Conservation (phyloP, 148 eudicot species). For the Agrostemma githago region DNA sequence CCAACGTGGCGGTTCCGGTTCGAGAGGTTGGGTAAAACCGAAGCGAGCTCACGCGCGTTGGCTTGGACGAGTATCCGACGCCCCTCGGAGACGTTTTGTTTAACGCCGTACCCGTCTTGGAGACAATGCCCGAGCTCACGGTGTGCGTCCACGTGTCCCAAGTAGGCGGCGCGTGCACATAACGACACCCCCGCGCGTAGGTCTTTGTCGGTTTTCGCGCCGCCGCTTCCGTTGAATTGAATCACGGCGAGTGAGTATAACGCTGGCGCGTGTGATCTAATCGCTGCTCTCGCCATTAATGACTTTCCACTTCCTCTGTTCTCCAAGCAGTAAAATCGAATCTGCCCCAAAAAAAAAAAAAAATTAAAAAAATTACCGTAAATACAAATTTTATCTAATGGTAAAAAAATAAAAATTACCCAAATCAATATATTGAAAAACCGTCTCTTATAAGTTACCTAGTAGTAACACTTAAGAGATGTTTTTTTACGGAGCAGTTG, state of each 20-base stretch:
- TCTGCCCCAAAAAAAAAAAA: constrained; percentile 29
- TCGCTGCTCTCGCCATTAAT: constrained; percentile 70
- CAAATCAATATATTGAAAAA: too few species aligned
- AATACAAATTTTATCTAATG: too few species aligned
- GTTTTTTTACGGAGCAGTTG: too few species aligned
- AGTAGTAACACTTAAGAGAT: too few species aligned
- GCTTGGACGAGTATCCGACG: constrained; percentile 79
- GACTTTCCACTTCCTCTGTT: constrained; percentile 59
- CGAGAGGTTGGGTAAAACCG: constrained; percentile 29
- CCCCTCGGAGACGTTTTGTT: constrained; percentile 63
- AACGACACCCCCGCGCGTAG: constrained; percentile 85
- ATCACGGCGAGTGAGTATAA: constrained; percentile 67
- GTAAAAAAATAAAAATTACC: too few species aligned
- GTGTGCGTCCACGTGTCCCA: constrained; percentile 83
- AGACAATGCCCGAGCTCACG: constrained; percentile 93
- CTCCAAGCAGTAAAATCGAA: constrained; percentile 65
- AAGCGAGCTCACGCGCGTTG: constrained; percentile 83
- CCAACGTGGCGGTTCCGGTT: neutral
- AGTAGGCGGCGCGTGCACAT: constrained; percentile 78
- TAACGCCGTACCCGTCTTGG: constrained; percentile 96
- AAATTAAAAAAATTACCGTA: too few species aligned
- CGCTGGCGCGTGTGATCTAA: constrained; percentile 57
- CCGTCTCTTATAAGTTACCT: too few species aligned
- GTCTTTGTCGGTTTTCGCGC: constrained; percentile 57
- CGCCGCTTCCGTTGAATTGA: constrained; percentile 86